Conservation (phyloP, 306 rosid species). For the Malus asiatica region DNA sequence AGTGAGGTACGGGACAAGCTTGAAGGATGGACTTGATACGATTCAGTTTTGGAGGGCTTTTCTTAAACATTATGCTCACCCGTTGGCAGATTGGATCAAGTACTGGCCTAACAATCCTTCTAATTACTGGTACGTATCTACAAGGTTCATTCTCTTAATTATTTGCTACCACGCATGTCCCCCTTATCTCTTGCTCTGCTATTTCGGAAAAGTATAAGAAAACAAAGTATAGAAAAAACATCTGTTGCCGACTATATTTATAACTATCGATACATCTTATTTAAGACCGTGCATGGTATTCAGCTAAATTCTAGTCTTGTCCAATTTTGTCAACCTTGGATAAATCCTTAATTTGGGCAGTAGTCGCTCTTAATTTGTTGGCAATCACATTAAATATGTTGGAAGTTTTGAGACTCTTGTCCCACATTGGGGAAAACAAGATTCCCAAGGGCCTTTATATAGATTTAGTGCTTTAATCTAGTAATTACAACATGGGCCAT, state of each 20-base stretch:
- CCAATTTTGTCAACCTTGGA: background rate
- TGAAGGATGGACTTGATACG: constrained; percentile 37
- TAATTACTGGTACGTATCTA: constrained; percentile 23
- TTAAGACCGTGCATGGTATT: background rate
- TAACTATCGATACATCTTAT: background rate
- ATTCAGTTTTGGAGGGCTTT: constrained; percentile 45
- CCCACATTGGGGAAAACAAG: no score
- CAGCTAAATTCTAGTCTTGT: background rate
- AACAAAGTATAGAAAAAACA: background rate
- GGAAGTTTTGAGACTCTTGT: no score
- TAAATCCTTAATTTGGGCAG: background rate
- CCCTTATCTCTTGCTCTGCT: background rate
- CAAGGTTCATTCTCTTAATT: background rate
- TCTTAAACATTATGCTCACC: constrained; percentile 58
- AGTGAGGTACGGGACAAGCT: constrained; percentile 46
- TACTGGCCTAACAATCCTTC: constrained; percentile 47
- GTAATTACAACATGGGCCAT: no score
- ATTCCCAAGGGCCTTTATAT: no score
- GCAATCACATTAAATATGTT: no score
- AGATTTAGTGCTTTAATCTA: no score
- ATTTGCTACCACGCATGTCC: background rate
- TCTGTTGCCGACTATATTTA: background rate
- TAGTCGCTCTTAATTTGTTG: background rate
- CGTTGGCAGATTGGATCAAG: constrained; percentile 40
- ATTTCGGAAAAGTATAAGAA: background rate